These are phyloP conservation scores for Spergularia azorica DNA, from an alignment of 179 eudicot genomes.

Conservation along the genomic window DNA sequence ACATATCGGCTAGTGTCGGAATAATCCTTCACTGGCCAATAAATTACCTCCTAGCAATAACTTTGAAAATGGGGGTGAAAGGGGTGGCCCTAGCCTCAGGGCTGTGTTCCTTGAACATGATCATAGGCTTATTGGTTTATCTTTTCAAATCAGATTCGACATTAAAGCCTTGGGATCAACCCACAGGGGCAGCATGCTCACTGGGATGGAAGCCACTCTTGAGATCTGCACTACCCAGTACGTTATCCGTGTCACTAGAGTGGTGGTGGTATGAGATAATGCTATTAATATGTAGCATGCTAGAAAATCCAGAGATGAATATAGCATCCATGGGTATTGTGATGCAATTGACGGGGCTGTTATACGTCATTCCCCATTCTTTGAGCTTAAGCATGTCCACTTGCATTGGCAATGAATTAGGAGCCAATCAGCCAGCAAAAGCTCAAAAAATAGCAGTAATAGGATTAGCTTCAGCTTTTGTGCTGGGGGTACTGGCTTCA, in stretches of 20 bases:
- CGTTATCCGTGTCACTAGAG: conserved; percentile 18
- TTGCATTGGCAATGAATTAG: conserved; percentile 18
- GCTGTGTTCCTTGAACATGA: conserved; percentile 17
- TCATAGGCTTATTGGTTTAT: conserved; percentile 18
- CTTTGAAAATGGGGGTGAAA: conserved; percentile 20
- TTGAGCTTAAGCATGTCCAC: conserved; percentile 22
- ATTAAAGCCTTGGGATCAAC: conserved; percentile 20
- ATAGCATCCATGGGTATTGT: conserved; percentile 25
- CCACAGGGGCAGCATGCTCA: background rate
- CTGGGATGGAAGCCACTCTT: conserved; percentile 19
- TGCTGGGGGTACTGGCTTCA: conserved; percentile 21
- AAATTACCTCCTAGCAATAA: conserved; percentile 7
- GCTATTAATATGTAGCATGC: conserved; percentile 20
- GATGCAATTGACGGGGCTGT: conserved; percentile 22
- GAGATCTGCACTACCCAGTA: conserved; percentile 16
- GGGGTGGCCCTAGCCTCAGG: conserved; percentile 21
- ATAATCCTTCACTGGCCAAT: conserved; percentile 14
- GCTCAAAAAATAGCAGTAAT: conserved; percentile 12
- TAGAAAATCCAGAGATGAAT: conserved; percentile 16
- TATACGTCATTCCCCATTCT: conserved; percentile 24
- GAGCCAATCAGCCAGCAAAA: conserved; percentile 20
- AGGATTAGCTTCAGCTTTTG: conserved; percentile 5
- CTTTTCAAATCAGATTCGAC: conserved; percentile 12
- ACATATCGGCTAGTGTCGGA: conserved; percentile 4
- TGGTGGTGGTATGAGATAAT: conserved; percentile 31